Evolutionary conservation across 345 rosid species (phyloP).

Genomic region (Eucalyptus shirleyi): DNA sequence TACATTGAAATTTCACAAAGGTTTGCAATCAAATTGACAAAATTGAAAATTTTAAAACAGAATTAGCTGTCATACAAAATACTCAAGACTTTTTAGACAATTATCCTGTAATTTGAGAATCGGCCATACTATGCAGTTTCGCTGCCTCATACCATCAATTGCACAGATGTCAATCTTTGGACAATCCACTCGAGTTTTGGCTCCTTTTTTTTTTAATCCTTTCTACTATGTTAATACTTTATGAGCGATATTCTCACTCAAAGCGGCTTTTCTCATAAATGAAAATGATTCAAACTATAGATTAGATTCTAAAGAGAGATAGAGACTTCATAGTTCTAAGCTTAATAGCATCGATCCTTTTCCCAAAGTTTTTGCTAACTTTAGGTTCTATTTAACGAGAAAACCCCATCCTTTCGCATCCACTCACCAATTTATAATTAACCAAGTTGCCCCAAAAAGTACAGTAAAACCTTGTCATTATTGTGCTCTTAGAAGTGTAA

Average conservation of each 20-base stretch:
- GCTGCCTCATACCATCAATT: neutral
- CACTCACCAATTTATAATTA: neutral
- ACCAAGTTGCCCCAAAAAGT: neutral
- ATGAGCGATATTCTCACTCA: neutral
- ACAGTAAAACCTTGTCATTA: neutral
- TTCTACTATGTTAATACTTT: neutral
- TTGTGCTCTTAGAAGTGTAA: neutral
- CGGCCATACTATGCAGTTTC: neutral
- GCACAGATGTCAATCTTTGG: neutral
- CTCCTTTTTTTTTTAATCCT: neutral
- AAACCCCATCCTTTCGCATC: neutral
- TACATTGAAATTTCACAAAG: neutral
- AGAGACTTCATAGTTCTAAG: neutral
- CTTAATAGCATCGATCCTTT: neutral
- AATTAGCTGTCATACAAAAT: rapidly evolving
- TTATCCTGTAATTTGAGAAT: neutral
- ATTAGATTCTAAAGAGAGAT: neutral
- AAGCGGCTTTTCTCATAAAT: neutral
- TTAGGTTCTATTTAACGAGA: neutral
- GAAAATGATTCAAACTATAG: neutral
- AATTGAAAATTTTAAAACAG: rapidly evolving
- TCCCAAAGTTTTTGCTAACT: neutral
- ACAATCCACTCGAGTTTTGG: neutral
- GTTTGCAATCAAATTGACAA: neutral
- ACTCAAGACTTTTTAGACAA: neutral